phyloP scores from a whole-genome alignment of 1,284 basidiomycete species.

The Cryptococcus neoformans region DNA sequence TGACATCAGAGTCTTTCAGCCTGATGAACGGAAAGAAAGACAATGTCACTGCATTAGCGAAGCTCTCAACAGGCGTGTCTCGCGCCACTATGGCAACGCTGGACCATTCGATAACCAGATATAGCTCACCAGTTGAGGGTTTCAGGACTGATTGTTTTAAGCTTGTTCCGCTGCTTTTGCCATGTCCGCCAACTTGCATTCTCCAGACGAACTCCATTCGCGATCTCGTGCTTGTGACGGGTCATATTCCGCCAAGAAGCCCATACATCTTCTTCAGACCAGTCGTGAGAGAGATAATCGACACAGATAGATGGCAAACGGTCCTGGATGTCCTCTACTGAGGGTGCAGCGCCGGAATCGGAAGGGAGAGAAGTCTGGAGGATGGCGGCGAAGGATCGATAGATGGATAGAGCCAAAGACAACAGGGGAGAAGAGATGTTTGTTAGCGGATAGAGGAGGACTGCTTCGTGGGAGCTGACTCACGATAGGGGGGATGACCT shows the following conservation, averaged over 20 bases:
- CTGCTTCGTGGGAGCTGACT: constrained; percentile 7
- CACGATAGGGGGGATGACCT: constrained; percentile 46
- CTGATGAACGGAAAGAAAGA: constrained; percentile 53
- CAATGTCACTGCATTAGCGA: constrained; percentile 1
- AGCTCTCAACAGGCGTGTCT: not conserved
- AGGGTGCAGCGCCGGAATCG: constrained; percentile 49
- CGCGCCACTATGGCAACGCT: not conserved
- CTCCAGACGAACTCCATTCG: constrained; percentile 91
- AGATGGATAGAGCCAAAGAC: not conserved
- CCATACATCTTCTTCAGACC: constrained; percentile 99
- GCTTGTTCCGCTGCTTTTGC: constrained; percentile 98
- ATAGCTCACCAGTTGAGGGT: constrained; percentile 93
- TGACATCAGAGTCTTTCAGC: constrained; percentile 99
- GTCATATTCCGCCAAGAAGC: constrained; percentile 98
- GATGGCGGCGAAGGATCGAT: not conserved
- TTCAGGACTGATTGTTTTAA: constrained; percentile 93
- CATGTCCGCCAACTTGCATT: constrained; percentile 98
- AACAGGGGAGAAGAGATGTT: not conserved
- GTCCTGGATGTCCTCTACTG: constrained; percentile 55
- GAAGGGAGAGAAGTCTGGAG: constrained; percentile 45
- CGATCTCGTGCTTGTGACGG: constrained; percentile 95
- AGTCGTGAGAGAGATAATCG: constrained; percentile 79
- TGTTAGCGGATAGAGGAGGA: not conserved
- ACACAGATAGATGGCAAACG: constrained; percentile 59
- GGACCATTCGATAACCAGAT: not conserved